These are phyloP conservation scores for Syzygium jambos DNA, from an alignment of 345 rosid genomes.

Conservation along the genomic window DNA sequence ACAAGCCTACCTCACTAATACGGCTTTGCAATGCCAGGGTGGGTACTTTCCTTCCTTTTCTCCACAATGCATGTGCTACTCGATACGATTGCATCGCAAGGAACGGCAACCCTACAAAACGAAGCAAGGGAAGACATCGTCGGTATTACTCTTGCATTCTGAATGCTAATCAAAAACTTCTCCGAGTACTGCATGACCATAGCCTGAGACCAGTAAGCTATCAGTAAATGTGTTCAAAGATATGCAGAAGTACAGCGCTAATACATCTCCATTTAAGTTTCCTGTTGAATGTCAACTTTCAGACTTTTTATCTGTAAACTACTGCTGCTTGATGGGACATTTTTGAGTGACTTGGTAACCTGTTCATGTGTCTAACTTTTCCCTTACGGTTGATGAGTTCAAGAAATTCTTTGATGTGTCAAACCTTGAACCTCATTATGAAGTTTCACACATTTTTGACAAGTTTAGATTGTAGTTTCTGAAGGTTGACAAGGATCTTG, in stretches of 20 bases:
- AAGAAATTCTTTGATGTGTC: background rate
- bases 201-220: background rate
- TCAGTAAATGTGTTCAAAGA: background rate
- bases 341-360: background rate
- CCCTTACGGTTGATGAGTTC: background rate
- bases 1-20: slow-evolving; percentile 61
- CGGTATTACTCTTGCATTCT: background rate
- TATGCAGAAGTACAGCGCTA: background rate
- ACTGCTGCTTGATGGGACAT: background rate
- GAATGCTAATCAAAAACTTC: background rate
- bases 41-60: slow-evolving; percentile 65
- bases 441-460: background rate
- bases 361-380: background rate
- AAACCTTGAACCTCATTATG: background rate
- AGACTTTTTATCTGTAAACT: background rate
- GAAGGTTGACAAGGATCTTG: background rate
- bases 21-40: slow-evolving; percentile 85
- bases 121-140: background rate
- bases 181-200: background rate
- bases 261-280: background rate
- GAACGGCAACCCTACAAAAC: slow-evolving; percentile 74
- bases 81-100: slow-evolving; percentile 52
- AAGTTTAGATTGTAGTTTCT: background rate
- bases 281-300: background rate
- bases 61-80: slow-evolving; percentile 86